Evolutionary conservation across 169 alveolate genomes (phyloP), one percentile per base, ranked within the genome.

Genomic region (Plasmodium yoelii): DNA sequence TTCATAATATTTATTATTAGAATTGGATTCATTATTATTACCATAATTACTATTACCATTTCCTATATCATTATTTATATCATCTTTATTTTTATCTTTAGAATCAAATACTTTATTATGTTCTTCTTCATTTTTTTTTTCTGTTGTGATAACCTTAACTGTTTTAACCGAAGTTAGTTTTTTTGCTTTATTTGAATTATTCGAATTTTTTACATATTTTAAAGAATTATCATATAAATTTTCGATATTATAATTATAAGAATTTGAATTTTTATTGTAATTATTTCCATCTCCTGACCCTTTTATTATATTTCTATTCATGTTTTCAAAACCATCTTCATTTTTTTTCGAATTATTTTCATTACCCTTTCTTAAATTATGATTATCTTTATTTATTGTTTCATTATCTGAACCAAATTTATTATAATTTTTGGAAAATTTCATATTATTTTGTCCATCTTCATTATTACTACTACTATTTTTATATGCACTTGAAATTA

Each of bases 111-210:
- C n/a, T 34, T 47, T 44, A 24, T 44, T 61, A 34, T 34, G 2
- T 12, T 80, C 90, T 8, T 80, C 90, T 13, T 80, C 90, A 59
- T 80, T 65, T 46, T 67, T 80, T 26, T 80, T 80, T 18, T 80
- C 90, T 44, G 90, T 80, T 2, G 90, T 71, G 8, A 80, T 80
- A 51, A 80, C 90, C n/a, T 80, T 80, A 69, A 80, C 90, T 1
- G 90, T 80, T 55, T 80, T 80, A 19, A 80, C 39, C n/a, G 90
- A 26, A 0, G 69, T 65, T 5, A 80, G 13, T 15, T 80, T 80
- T 19, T 80, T 80, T 18, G 82, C 70, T 51, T 80, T 80, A 47
- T 24, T 80, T 7, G 80, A 28, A 39, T 80, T 80, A 39, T 80
- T 80, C 1, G 90, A 77, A 39, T 80, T 80, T n/a, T 80, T 80